Percentiles rank a stretch among this genome's conserved stretches.
phyloP scores from a whole-genome alignment of 768 basidiomycete genomes.

The Lentinula sp. region DNA sequence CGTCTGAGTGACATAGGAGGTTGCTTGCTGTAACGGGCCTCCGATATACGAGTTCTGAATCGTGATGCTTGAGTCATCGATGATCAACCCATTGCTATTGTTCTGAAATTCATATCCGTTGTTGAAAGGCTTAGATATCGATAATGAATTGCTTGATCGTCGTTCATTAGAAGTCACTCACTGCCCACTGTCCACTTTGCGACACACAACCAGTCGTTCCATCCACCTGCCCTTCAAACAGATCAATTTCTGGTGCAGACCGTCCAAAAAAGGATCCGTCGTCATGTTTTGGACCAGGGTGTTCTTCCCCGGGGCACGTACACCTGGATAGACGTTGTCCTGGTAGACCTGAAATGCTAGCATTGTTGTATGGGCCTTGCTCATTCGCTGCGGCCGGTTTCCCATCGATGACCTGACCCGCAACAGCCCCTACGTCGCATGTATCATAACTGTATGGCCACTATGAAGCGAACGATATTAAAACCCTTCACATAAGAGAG shows the following conservation, averaged over 20 bases:
- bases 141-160: not conserved
- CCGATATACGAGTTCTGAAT: constrained; percentile 62
- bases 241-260: constrained; percentile 52
- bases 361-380: constrained; percentile 26
- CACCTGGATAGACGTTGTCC: constrained; percentile 54
- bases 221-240: constrained; percentile 46
- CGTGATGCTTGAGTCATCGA: constrained; percentile 48
- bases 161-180: constrained; percentile 18
- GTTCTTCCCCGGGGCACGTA: constrained; percentile 50
- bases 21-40: constrained; percentile 71
- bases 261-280: constrained; percentile 45
- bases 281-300: constrained; percentile 44
- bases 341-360: constrained; percentile 31
- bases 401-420: constrained; percentile 45
- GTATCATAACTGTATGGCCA: constrained; percentile 69
- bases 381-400: constrained; percentile 37
- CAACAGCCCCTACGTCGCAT: constrained; percentile 53
- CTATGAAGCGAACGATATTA: constrained; percentile 13
- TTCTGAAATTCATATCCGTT: not conserved
- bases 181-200: constrained; percentile 59
- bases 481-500: not conserved
- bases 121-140: not conserved
- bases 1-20: constrained; percentile 65
- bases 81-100: not conserved
- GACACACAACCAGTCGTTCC: constrained; percentile 32